These are phyloP conservation scores for Stylonectria norvegica DNA, from an alignment of 2,329 filamentous ascomycete genomes.

Conservation along the genomic window DNA sequence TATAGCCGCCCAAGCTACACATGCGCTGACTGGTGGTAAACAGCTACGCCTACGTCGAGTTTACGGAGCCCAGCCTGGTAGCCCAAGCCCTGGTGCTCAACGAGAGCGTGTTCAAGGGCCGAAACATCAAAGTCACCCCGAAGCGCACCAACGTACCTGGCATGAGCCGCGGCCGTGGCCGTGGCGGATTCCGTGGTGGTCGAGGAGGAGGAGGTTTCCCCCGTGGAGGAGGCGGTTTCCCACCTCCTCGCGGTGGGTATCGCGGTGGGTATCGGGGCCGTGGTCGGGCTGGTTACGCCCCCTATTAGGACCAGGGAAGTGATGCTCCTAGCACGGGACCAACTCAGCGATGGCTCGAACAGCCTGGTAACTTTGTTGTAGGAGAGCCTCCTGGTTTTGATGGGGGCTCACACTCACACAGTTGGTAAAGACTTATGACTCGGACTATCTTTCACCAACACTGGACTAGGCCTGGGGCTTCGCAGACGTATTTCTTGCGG, in stretches of 20 bases:
- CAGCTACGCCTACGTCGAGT: constrained; percentile 98
- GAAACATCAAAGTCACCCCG: constrained; percentile 90
- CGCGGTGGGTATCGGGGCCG: constrained; percentile 66
- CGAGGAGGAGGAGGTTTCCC: constrained; percentile 52
- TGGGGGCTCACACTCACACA: not conserved
- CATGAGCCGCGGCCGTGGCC: constrained; percentile 77
- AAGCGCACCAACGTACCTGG: constrained; percentile 97
- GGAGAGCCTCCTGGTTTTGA: constrained; percentile 10
- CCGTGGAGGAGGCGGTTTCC: constrained; percentile 54
- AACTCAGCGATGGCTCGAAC: constrained; percentile 15
- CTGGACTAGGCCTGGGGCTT: too few species aligned
- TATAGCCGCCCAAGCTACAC: not conserved
- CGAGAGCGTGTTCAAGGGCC: constrained; percentile 90
- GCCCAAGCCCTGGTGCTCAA: constrained; percentile 92
- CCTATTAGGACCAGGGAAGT: constrained; percentile 54
- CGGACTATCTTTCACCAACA: not conserved
- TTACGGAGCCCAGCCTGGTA: constrained; percentile 88
- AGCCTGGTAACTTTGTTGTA: constrained; percentile 1
- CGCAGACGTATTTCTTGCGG: constrained; percentile 10
- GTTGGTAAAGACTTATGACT: not conserved
- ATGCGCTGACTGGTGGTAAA: constrained; percentile 12
- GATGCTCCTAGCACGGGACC: constrained; percentile 18
- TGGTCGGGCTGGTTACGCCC: constrained; percentile 60
- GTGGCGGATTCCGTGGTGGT: constrained; percentile 51
- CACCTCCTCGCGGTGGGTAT: constrained; percentile 41